Conservation (phyloP, 1,284 basidiomycete species). For the Leccinum variabile region DNA sequence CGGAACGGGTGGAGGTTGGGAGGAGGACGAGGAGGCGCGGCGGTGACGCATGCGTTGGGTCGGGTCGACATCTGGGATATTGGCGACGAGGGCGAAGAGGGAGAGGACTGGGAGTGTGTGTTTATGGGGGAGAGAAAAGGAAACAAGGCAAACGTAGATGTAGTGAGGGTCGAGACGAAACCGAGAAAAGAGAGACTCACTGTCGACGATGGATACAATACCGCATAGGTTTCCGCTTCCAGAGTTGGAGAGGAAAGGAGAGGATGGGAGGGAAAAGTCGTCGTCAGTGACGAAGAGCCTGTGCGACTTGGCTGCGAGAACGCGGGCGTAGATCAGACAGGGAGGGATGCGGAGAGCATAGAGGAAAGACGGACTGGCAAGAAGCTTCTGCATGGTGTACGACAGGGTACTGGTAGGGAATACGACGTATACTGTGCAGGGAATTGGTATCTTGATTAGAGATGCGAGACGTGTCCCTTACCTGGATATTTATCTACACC, state of each 20-base stretch:
- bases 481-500: constrained; percentile 75
- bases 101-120: constrained; percentile 56
- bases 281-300: constrained; percentile 74
- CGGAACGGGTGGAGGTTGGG: constrained; percentile 37
- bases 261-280: constrained; percentile 41
- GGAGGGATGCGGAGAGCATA: neutral
- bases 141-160: neutral
- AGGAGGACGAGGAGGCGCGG: constrained; percentile 67
- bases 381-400: constrained; percentile 72
- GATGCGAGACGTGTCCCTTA: constrained; percentile 27
- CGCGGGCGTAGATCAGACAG: constrained; percentile 5
- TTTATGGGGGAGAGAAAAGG: neutral
- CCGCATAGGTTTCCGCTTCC: constrained; percentile 57
- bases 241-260: constrained; percentile 41
- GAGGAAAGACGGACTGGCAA: constrained; percentile 59
- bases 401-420: constrained; percentile 58
- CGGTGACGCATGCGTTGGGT: constrained; percentile 71
- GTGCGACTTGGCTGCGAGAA: constrained; percentile 64
- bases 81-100: constrained; percentile 68
- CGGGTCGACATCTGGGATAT: constrained; percentile 69
- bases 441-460: neutral
- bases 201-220: constrained; percentile 76
- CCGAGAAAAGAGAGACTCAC: constrained; percentile 41
- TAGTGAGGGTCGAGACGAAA: constrained; percentile 1
- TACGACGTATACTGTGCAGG: constrained; percentile 66